Conservation (phyloP, 495 filamentous ascomycete species). For the Hamigera avellanea region DNA sequence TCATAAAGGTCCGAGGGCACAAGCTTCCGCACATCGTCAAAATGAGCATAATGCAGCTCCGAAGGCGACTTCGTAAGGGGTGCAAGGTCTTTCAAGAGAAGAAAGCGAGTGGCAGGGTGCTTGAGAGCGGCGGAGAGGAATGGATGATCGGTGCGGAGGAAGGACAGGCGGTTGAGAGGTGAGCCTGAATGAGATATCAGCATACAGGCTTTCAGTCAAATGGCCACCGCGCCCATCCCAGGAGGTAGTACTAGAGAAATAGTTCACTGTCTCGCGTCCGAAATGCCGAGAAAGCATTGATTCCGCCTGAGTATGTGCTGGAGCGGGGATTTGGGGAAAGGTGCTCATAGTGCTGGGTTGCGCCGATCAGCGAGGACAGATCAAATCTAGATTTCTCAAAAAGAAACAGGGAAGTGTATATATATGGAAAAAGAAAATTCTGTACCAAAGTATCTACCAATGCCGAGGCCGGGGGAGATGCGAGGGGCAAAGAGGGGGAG, state of each 20-base stretch:
- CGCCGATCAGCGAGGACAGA: too few relatives aligned
- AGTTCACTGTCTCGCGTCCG: constrained; percentile 85
- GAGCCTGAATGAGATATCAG: constrained; percentile 38
- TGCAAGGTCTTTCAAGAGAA: constrained; percentile 67
- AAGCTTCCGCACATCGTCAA: constrained; percentile 53
- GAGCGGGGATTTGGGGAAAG: constrained; percentile 35
- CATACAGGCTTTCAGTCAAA: constrained; percentile 1
- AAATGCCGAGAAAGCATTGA: constrained; percentile 81
- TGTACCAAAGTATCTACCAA: background rate
- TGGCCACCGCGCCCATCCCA: too few relatives aligned
- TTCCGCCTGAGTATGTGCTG: constrained; percentile 54
- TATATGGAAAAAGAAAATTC: background rate
- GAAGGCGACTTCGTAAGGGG: constrained; percentile 53
- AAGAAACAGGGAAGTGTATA: too few relatives aligned
- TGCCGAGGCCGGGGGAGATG: too few relatives aligned
- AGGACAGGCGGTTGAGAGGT: constrained; percentile 70
- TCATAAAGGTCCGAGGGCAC: constrained; percentile 61
- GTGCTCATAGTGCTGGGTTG: constrained; percentile 16
- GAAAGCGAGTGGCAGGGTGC: constrained; percentile 57
- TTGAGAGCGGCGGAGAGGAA: constrained; percentile 70
- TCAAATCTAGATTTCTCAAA: too few relatives aligned
- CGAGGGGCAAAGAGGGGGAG: too few relatives aligned
- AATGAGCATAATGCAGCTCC: constrained; percentile 48
- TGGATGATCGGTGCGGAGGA: constrained; percentile 64
- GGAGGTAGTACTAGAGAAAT: constrained; percentile 94